A percentile compares a stretch with the other conserved stretches of the same genome.
Conservation (phyloP, 805 yeast genomes). For the Yarrowia sp. region DNA sequence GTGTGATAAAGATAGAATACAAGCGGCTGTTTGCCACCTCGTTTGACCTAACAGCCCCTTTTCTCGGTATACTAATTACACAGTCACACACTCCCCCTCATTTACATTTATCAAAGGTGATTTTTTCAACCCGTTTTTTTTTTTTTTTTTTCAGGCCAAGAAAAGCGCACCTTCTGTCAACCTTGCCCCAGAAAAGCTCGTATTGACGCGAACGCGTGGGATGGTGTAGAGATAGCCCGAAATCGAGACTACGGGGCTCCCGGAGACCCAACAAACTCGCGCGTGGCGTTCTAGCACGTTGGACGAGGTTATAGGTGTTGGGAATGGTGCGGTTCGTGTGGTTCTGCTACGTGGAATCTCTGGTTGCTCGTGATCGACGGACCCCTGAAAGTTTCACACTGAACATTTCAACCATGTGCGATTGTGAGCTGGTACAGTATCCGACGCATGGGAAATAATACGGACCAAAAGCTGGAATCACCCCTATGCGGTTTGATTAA, state of each 20-base stretch:
- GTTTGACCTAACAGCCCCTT: no score
- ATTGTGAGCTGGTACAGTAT: no score
- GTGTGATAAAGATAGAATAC: no score
- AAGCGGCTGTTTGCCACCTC: neutral
- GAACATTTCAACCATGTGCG: no score
- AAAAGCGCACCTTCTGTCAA: neutral
- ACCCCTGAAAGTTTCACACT: conserved; percentile 16
- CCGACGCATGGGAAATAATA: neutral
- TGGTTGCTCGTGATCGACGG: conserved; percentile 2
- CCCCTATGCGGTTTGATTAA: neutral
- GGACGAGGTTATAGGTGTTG: neutral
- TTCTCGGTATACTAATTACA: neutral
- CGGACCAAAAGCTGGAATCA: neutral
- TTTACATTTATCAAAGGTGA: neutral
- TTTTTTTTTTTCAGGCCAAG: conserved; percentile 1
- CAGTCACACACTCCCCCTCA: neutral
- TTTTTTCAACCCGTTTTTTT: neutral
- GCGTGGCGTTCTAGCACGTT: neutral
- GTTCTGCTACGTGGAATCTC: no score
- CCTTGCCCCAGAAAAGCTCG: conserved; percentile 35
- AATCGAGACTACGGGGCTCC: no score
- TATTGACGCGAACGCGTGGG: conserved; percentile 28
- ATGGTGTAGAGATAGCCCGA: no score
- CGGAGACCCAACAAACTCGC: neutral
- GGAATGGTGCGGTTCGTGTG: no score